Conservation (phyloP, 163 green algal genomes). For the Scenedesmus sp. region DNA sequence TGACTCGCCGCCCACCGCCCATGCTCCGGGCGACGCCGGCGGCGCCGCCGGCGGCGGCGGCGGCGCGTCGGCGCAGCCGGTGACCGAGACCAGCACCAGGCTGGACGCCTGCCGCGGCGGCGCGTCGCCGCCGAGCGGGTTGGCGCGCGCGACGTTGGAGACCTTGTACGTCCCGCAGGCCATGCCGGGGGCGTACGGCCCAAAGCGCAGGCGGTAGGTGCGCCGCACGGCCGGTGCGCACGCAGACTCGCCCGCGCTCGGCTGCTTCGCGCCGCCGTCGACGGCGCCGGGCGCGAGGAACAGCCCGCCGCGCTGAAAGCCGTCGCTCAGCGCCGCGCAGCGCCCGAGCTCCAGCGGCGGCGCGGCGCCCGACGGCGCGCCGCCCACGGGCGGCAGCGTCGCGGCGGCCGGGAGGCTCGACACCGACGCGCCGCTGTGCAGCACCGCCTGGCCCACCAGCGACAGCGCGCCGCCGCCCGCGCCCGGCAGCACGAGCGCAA, state of each 20-base stretch:
- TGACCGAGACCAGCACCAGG: conserved; percentile 21
- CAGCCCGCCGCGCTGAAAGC: not conserved
- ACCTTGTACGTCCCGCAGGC: conserved; percentile 37
- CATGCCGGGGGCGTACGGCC: not conserved
- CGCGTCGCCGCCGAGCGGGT: conserved; percentile 28
- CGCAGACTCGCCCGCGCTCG: conserved; percentile 9
- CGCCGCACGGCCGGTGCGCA: not conserved
- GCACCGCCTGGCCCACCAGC: conserved; percentile 16
- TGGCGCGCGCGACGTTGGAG: conserved; percentile 10
- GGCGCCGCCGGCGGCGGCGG: not conserved
- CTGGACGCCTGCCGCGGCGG: conserved; percentile 4
- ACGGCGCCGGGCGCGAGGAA: not conserved
- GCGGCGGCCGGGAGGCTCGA: too few relatives aligned
- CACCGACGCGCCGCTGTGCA: too few relatives aligned
- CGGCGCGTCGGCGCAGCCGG: not conserved
- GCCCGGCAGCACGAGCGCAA: conserved; percentile 3
- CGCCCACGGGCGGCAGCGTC: conserved; percentile 1
- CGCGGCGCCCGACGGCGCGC: not conserved
- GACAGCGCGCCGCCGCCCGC: not conserved
- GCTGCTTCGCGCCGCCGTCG: conserved; percentile 3
- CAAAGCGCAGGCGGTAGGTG: conserved; percentile 27
- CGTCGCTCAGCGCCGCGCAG: conserved; percentile 25
- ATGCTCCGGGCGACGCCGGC: not conserved
- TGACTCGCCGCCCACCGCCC: not conserved
- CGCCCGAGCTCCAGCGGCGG: conserved; percentile 1